Evolutionary conservation across 116 monocot genomes (phyloP), one percentile per base, ranked within the genome.

Genomic region (Iris pallida): DNA sequence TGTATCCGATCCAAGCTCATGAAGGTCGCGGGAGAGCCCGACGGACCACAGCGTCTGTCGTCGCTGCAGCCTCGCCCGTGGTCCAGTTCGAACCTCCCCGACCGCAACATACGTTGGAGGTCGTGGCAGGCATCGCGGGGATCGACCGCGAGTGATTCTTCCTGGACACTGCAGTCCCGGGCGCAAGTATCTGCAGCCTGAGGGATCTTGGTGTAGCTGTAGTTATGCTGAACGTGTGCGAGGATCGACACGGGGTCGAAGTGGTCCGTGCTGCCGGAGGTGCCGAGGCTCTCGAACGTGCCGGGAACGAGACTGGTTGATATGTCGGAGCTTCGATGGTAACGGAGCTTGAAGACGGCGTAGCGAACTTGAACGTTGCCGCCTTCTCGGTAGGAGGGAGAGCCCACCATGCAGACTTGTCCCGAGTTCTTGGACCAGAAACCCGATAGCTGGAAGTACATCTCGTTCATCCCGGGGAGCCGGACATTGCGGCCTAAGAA

Each of bases 1-100:
- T 52, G 46, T 8, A 80, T n/a, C 7, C 8, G 20, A 16, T 42
- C 53, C 0, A 67, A 44, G 18, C 16, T 72, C 43, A 89, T 19
- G 17, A 61, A 72, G 0, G 46, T 53, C 2, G 52, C 69, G 18
- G 47, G 59, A 18, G 46, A 66, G 13, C 13, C 44, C 30, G 30
- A 30, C 3, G 30, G 30, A 30, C 30, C 30, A 30, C 30, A 30
- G 3, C 3, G 3, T 30, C 30, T 3, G 30, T 30, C 30, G 30
- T 30, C 3, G 30, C 30, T 1, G 3, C 8, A n/a, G 7, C 5
- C 7, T 63, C 45, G 44, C 13, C 16, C 63, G 45, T 46, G 15
- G 10, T 63, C 44, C 63, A 63, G 45, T 16, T 14, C 7, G 45
- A 63, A 63, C 3, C 45, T 12, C 3, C 44, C 19, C 30, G 30